Base-by-base conservation (phyloP, 108 stramenopile species). In the Cyclotella kingstonii region DNA sequence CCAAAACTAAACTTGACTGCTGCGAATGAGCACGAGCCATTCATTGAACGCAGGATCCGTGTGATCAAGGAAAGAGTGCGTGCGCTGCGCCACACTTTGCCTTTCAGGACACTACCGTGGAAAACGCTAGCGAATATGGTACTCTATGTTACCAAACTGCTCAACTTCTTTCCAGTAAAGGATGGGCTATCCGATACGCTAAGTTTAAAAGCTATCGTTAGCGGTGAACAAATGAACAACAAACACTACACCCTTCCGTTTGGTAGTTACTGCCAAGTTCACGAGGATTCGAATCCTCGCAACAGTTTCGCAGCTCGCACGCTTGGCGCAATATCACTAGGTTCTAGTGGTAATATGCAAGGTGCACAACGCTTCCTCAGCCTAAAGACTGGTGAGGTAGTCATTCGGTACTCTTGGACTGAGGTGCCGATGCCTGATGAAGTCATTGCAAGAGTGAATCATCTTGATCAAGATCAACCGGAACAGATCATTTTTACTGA, bases 271-370 rank as follows among this genome's bases (percentile, higher is more conserved):
- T 27, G 33, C 29, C 60, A 48, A 22, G 60, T 48, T 0, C 72
- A 73, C 27, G 65, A 73, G 48, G 48, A 66, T 29, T 58, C 60
- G 22, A 38, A 59, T n/a, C n/a, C n/a, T n/a, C n/a, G n/a, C 5
- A 80, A 84, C 51, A 67, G 59, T 17, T 63, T 35, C 30, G 21
- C 44, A 0, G 2, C 53, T 15, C 43, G 55, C 6, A 72, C 71
- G 47, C 1, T 51, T 17, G 28, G 27, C 19, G 4, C 26, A 2
- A 51, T 51, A 6, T 2, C 9, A 2, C 19, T 22, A 2, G 1
- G 9, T 19, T 4, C 9, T 2, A 46, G 2, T 22, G 5, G 49
- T 10, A 51, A 51, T 1, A 30, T 27, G 1, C 1, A 11, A 51
- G 49, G 29, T 10, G 27, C n/a, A 2, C 10, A 29, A 26, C 31